Percentiles rank a stretch among this genome's conserved stretches.
Evolutionary conservation across 2,329 filamentous ascomycete genomes (phyloP).

Genomic region (Aspergillus fructus): DNA sequence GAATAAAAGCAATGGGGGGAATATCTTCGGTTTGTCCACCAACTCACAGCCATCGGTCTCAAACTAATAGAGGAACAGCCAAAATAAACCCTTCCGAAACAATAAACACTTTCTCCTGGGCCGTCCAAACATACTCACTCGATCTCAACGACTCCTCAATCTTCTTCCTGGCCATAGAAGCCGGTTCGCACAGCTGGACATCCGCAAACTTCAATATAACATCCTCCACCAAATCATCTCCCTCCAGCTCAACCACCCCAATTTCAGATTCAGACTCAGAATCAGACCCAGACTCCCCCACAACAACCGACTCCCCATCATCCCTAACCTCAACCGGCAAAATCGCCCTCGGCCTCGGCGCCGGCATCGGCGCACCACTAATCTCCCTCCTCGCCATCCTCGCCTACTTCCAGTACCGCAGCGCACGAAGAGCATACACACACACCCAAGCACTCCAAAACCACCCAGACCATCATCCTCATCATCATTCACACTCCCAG

Average conservation of each 20-base stretch:
- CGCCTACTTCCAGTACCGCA: constrained; percentile 6
- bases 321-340: constrained; percentile 10
- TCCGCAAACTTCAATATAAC: constrained; percentile 4
- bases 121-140: constrained; percentile 5
- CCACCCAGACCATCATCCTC: background rate
- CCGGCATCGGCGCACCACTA: constrained; percentile 2
- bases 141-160: background rate
- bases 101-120: constrained; percentile 3
- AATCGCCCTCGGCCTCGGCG: constrained; percentile 10
- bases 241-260: background rate
- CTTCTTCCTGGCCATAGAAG: constrained; percentile 3
- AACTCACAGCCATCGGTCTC: background rate
- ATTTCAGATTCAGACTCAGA: background rate
- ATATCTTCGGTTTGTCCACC: constrained; percentile 5
- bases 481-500: background rate
- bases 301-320: background rate
- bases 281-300: background rate
- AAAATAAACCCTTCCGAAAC: background rate
- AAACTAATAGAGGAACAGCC: background rate
- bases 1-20: background rate
- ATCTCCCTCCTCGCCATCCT: constrained; percentile 10
- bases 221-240: background rate
- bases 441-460: background rate
- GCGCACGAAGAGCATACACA: background rate
- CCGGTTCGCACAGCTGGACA: background rate